phyloP scores from a whole-genome alignment of 306 rosid species.

The Quercus wislizeni region DNA sequence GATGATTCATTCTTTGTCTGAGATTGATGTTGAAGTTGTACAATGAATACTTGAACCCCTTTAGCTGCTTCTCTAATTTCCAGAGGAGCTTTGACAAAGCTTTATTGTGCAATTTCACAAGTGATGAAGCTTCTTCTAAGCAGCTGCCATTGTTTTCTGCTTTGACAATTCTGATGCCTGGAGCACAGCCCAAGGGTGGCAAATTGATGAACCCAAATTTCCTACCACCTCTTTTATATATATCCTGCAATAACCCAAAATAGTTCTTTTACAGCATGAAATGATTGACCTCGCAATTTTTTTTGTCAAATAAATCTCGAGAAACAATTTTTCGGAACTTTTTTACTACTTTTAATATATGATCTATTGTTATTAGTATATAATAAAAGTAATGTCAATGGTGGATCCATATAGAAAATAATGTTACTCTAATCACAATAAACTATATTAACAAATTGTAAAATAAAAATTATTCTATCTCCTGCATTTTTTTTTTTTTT shows the following conservation, averaged over 20 bases:
- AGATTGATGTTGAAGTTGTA: conserved; percentile 46
- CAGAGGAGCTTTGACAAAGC: conserved; percentile 42
- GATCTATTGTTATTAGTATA: too few species aligned
- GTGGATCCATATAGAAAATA: too few species aligned
- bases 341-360: too few species aligned
- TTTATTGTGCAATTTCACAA: conserved; percentile 51
- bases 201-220: conserved; percentile 74
- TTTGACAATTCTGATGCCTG: conserved; percentile 52
- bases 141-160: conserved; percentile 43
- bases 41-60: conserved; percentile 69
- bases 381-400: too few species aligned
- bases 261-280: background rate
- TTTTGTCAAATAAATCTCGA: too few species aligned
- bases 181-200: conserved; percentile 63
- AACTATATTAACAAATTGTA: too few species aligned
- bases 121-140: conserved; percentile 46
- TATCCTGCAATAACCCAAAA: conserved; percentile 38
- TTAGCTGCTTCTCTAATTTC: conserved; percentile 37
- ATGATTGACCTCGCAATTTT: background rate
- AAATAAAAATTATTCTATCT: too few species aligned
- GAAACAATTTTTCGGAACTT: too few species aligned
- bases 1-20: conserved; percentile 48
- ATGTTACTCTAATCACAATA: too few species aligned
- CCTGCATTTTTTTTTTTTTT: too few species aligned
- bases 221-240: conserved; percentile 67